These are phyloP conservation scores for Tetramitus jugosus DNA, from an alignment of 208 protist genomes.

Conservation along the genomic window DNA sequence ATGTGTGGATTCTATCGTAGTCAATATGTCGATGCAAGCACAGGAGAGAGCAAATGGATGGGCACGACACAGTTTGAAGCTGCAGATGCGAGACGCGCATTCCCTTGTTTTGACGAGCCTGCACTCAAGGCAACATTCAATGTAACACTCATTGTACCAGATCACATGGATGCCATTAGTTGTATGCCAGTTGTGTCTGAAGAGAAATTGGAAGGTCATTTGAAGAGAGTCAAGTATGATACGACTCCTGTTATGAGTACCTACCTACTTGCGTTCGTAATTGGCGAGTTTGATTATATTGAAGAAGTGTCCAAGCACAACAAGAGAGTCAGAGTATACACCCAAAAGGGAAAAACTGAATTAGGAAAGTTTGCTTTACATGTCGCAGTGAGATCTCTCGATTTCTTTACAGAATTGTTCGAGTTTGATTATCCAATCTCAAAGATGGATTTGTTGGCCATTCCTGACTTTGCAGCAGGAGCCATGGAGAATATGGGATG, in stretches of 20 bases:
- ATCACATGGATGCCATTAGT: background rate
- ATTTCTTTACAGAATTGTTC: conserved; percentile 67
- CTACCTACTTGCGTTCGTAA: conserved; percentile 67
- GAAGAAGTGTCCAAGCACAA: conserved; percentile 34
- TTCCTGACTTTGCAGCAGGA: conserved; percentile 84
- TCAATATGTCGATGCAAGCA: conserved; percentile 59
- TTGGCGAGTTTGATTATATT: conserved; percentile 70
- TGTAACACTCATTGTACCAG: conserved; percentile 18
- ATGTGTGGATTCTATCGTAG: conserved; percentile 81
- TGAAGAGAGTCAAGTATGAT: conserved; percentile 36
- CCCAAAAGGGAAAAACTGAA: conserved; percentile 52
- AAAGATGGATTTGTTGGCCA: conserved; percentile 88
- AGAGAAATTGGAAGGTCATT: background rate
- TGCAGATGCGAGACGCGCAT: background rate
- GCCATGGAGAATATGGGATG: conserved; percentile 64
- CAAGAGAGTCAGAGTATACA: conserved; percentile 63
- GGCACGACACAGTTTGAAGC: conserved; percentile 20
- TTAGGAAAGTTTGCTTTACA: conserved; percentile 61
- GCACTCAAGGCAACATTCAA: conserved; percentile 30
- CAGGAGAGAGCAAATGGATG: conserved; percentile 35
- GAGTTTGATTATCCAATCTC: conserved; percentile 66
- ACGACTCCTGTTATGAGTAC: conserved; percentile 66
- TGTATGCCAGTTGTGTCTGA: conserved; percentile 26
- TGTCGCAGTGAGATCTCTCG: conserved; percentile 51
- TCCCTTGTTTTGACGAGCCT: conserved; percentile 22